Base-by-base conservation (phyloP, 2,329 filamentous ascomycete species). In the Lasiodiplodia citricola region DNA sequence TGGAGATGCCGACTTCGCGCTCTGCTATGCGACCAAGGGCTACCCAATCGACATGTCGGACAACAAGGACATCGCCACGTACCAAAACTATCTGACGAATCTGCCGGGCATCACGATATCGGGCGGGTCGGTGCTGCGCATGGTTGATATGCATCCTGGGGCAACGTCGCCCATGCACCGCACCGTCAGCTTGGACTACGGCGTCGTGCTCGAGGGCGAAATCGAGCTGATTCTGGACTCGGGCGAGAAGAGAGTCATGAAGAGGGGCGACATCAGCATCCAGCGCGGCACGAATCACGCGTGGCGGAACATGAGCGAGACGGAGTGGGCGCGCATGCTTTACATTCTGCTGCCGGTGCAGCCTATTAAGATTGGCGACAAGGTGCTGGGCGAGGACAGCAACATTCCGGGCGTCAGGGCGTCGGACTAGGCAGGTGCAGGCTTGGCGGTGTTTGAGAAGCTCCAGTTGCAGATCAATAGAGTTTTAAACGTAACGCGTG, bases 31-130 rank as follows among this genome's bases (percentile, higher is more conserved):
- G 8, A 84, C 86, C 4, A 80, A 82, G 57, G 75, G 79, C 57
- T 83, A 81, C 65, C 85, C 86, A 0, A 80, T 83, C 37, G 74
- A 83, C 60, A 77, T 88, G 70, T 78, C 79, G 71, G 71, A 77
- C 25, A 80, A 84, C 69, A 73, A 79, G 66, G 86, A 88, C 73
- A 75, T 87, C 18, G 71, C 75, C 10, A 76, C 79, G 10, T 87
- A 87, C 75, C 75, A 80, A 37, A 70, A 73, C 47, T 83, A 82
- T 70, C 77, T 86, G 51, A 72, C 77, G 14, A 73, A 79, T 52
- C 80, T 83, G 1, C 84, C 86, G 0, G 86, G 86, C 1, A 79
- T 88, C 3, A 81, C 82, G 21, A 77, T 86, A 50, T 80, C 82
- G 2, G 77, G 77, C 37, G 84, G 84, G 11, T 84, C 84, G 4